Evolutionary conservation across 73 alveolate species (phyloP), one percentile per base, ranked within the genome.

Genomic region (Tetrahymena borealis): DNA sequence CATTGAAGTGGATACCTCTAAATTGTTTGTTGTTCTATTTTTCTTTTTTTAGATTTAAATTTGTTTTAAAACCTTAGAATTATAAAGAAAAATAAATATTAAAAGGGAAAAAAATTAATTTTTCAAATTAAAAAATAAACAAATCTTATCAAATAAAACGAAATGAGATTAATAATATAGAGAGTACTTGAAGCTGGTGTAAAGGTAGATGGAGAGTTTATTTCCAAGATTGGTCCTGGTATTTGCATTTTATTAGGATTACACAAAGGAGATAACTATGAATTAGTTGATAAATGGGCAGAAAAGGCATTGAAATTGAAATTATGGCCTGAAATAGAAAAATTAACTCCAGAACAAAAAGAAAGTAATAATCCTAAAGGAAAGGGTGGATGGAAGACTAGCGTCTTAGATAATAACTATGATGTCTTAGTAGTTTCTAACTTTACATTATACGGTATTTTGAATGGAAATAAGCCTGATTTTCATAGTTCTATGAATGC

Each of bases 401-500:
- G 96, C 38, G 98, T 97, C 13, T 94, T 92, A 93, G 97, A 98
- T 6, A 94, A 95, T 85, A 95, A 96, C 7, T 96, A 92, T 77
- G 99, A 97, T 32, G 90, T 98, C 11, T 85, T 98, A 91, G 93
- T 98, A 2, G 99, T 98, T 20, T 95, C 98, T 28, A 97, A 98
- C 90, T 98, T 98, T 97, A 98, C 99, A 39, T 97, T 98, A 38
- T 98, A 98, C 94, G 95, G 96, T 39, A 79, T 90, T 36, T 78
- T 98, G 91, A 98, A 98, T 94, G 99, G 99, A 40, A 97, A 97
- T 91, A 97, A 97, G 79, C 99, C 99, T 11, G 99, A 98, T 94
- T 98, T 97, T 93, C 99, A 98, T 94, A 93, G 91, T 90, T 99
- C 99, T 12, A 97, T 97, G 99, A 97, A 97, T 36, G 97, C 97